These are phyloP conservation scores for Stemphylium lycopersici DNA, from an alignment of 2,329 filamentous ascomycete species.

Conservation along the genomic window DNA sequence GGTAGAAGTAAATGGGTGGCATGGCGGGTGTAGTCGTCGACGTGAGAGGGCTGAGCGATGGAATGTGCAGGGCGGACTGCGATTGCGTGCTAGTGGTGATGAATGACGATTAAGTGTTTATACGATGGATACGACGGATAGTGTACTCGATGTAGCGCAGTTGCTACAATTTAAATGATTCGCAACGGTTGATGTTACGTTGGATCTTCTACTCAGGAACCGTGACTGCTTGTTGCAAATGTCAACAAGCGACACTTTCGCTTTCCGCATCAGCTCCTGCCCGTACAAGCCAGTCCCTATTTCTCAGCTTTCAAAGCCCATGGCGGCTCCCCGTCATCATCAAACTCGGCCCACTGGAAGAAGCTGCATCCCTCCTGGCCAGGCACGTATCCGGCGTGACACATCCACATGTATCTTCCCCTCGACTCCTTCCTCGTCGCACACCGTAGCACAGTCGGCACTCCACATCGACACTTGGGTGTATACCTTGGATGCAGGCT, in stretches of 20 bases:
- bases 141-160: no score
- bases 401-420: constrained; percentile 94
- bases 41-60: neutral
- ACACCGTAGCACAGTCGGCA: constrained; percentile 73
- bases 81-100: neutral
- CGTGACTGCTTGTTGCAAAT: neutral
- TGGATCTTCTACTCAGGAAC: neutral
- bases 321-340: constrained; percentile 79
- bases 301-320: constrained; percentile 52
- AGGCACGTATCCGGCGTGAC: constrained; percentile 75
- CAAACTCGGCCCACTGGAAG: constrained; percentile 41
- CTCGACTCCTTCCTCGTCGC: constrained; percentile 79
- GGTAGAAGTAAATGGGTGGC: constrained; percentile 5
- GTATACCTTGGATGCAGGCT: constrained; percentile 78
- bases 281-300: no score
- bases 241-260: neutral
- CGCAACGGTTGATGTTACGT: no score
- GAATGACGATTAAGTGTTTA: neutral
- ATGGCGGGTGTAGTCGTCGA: neutral
- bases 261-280: neutral
- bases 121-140: neutral
- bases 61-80: neutral
- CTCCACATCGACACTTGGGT: constrained; percentile 75
- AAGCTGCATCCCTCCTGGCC: constrained; percentile 59
- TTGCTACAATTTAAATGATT: no score